A percentile compares a stretch with the other conserved stretches of the same genome.
phyloP scores from a whole-genome alignment of 306 rosid species.

The Senna siamea region DNA sequence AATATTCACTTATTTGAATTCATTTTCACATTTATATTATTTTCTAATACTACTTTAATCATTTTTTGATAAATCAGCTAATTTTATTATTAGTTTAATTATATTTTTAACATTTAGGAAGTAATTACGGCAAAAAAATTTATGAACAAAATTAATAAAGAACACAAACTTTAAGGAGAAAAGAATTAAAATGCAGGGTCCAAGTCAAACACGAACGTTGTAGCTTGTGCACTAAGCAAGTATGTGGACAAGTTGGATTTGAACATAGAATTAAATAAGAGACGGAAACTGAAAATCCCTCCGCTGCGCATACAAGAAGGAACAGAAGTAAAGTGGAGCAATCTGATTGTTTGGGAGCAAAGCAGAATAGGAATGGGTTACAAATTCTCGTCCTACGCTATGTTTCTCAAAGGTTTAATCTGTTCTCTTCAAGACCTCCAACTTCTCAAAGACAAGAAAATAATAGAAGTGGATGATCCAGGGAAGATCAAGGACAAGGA shows the following conservation, averaged over 20 bases:
- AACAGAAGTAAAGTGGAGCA: constrained; percentile 31
- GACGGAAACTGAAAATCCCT: background rate
- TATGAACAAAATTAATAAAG: no score
- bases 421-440: background rate
- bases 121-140: no score
- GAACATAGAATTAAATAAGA: background rate
- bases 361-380: background rate
- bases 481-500: background rate
- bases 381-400: background rate
- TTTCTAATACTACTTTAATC: no score
- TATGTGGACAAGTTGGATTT: background rate
- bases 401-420: constrained; percentile 10
- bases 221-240: background rate
- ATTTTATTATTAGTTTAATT: no score
- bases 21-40: no score
- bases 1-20: no score
- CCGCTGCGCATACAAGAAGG: background rate
- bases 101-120: no score
- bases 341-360: constrained; percentile 35
- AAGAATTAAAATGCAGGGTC: no score
- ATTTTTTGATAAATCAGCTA: no score
- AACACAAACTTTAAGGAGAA: no score
- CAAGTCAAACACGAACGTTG: no score
- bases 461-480: background rate
- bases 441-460: background rate